Conservation (phyloP, 2,329 filamentous ascomycete genomes). For the Talaromyces albobiverticillius region DNA sequence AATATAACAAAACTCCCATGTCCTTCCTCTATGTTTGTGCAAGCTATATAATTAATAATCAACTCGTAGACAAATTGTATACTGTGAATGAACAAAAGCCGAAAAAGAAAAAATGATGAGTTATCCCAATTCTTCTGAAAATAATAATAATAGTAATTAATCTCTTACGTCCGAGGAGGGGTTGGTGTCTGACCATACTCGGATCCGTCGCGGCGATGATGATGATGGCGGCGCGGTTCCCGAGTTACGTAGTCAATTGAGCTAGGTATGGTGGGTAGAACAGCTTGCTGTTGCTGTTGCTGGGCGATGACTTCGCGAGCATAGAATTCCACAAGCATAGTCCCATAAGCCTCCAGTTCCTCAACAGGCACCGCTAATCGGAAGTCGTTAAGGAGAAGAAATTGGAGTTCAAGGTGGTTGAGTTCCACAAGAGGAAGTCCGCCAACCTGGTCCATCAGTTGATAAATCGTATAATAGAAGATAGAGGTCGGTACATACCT, state of each 20-base stretch:
- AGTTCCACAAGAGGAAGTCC: conserved; percentile 87
- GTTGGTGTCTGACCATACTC: conserved; percentile 13
- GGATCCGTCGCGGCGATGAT: conserved; percentile 8
- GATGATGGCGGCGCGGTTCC: neutral
- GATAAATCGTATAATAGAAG: conserved; percentile 2
- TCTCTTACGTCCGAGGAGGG: conserved; percentile 8
- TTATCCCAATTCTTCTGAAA: neutral
- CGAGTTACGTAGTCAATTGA: conserved; percentile 3
- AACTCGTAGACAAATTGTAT: neutral
- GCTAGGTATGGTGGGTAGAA: conserved; percentile 2
- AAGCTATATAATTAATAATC: neutral
- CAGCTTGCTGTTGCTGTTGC: conserved; percentile 19
- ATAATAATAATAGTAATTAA: neutral
- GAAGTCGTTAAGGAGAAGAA: conserved; percentile 93
- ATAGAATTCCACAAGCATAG: conserved; percentile 98
- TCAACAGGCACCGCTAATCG: conserved; percentile 88
- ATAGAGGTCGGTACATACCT: conserved; percentile 59
- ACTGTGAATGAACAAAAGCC: neutral
- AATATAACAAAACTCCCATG: conserved; percentile 3
- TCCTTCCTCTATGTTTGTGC: conserved; percentile 12
- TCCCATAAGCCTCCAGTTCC: conserved; percentile 94
- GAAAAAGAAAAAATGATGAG: neutral
- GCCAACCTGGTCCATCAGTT: conserved; percentile 66
- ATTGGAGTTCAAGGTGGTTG: conserved; percentile 95
- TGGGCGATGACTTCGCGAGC: conserved; percentile 79